phyloP scores from a whole-genome alignment of 768 basidiomycete genomes.

The Sarcodon aspratus region DNA sequence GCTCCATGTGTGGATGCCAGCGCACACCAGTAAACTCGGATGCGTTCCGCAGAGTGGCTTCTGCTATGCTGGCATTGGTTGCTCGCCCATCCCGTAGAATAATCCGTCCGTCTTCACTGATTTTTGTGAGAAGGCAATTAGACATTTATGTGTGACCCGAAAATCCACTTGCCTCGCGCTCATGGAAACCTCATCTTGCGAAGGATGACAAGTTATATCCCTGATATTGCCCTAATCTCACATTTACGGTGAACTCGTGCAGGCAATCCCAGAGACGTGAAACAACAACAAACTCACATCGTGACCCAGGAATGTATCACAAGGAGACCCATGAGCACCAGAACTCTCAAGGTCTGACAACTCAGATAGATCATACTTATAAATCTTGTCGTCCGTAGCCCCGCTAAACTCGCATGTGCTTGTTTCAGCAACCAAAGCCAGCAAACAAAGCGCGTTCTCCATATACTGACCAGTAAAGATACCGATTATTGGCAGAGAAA shows the following conservation, averaged over 20 bases:
- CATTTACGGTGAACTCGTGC: neutral
- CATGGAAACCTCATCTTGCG: slow-evolving; percentile 54
- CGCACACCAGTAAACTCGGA: slow-evolving; percentile 54
- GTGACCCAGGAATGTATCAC: neutral
- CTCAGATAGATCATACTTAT: slow-evolving; percentile 13
- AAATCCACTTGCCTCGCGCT: slow-evolving; percentile 43
- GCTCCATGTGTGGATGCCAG: slow-evolving; percentile 56
- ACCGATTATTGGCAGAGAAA: slow-evolving; percentile 58
- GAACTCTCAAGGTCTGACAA: neutral
- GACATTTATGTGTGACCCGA: neutral
- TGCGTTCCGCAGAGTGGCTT: slow-evolving; percentile 38
- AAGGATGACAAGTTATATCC: slow-evolving; percentile 53
- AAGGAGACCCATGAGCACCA: slow-evolving; percentile 4
- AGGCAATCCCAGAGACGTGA: neutral
- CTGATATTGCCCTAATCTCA: slow-evolving; percentile 49
- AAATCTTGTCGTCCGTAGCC: slow-evolving; percentile 11
- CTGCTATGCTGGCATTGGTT: slow-evolving; percentile 22
- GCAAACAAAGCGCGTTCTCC: too few species aligned
- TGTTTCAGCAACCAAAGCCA: slow-evolving; percentile 1
- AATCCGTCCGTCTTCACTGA: slow-evolving; percentile 63
- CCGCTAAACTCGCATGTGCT: slow-evolving; percentile 7
- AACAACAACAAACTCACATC: neutral
- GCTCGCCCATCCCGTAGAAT: slow-evolving; percentile 48
- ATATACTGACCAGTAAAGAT: slow-evolving; percentile 48
- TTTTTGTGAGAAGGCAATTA: neutral